These are phyloP conservation scores for Punctularia strigosozonata DNA, from an alignment of 768 basidiomycete genomes.

Conservation along the genomic window DNA sequence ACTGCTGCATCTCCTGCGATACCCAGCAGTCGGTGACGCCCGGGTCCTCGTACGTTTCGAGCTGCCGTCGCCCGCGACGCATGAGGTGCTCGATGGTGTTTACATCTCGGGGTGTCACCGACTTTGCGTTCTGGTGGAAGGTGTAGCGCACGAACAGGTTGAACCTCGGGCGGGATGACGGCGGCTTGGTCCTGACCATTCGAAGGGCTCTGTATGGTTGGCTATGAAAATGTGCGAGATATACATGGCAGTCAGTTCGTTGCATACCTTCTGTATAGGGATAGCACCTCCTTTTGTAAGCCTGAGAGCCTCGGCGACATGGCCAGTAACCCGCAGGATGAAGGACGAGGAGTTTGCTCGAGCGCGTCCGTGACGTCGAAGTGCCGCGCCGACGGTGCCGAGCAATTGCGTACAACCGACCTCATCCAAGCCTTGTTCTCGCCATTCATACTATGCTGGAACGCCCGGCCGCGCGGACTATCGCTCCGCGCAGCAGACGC, in stretches of 20 bases:
- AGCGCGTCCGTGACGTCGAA: too few species aligned
- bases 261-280: background rate
- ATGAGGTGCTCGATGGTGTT: constrained; percentile 65
- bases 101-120: constrained; percentile 54
- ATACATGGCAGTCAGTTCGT: background rate
- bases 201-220: constrained; percentile 44
- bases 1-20: constrained; percentile 56
- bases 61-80: constrained; percentile 52
- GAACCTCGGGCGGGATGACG: constrained; percentile 48
- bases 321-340: too few species aligned
- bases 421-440: too few species aligned
- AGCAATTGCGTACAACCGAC: too few species aligned
- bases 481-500: too few species aligned
- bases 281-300: background rate
- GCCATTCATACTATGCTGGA: too few species aligned
- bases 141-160: constrained; percentile 53
- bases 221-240: background rate
- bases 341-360: too few species aligned
- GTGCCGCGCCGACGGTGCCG: too few species aligned
- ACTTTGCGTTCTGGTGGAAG: constrained; percentile 52
- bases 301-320: background rate
- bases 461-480: too few species aligned
- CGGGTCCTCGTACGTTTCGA: constrained; percentile 57
- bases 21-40: constrained; percentile 68
- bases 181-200: constrained; percentile 34